Percentiles rank a stretch among this genome's conserved stretches.
Evolutionary conservation across 257 asterid species (phyloP).

Genomic region (Capsicum rhomboideum): DNA sequence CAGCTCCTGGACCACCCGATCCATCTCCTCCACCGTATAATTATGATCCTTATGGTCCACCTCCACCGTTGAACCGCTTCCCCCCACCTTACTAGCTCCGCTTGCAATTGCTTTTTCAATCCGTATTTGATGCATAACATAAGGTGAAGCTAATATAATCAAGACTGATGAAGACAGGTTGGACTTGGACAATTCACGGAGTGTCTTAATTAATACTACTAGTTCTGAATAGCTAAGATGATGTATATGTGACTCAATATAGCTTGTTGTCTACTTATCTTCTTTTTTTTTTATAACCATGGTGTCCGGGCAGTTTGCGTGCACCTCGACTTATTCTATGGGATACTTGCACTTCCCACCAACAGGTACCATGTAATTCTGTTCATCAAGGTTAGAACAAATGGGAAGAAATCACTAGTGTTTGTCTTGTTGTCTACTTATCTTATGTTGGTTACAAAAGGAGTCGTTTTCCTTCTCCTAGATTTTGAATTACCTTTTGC

Average conservation of each 20-base stretch:
- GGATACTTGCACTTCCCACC: too few relatives aligned
- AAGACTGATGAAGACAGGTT: neutral
- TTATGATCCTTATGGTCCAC: neutral
- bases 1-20: neutral
- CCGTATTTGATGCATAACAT: neutral
- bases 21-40: neutral
- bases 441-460: neutral
- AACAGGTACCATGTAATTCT: too few relatives aligned
- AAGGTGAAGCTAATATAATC: neutral
- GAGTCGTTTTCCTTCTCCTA: neutral
- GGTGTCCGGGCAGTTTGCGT: too few relatives aligned
- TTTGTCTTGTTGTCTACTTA: neutral
- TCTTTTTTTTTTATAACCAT: too few relatives aligned
- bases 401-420: too few relatives aligned
- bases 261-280: neutral
- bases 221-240: neutral
- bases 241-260: neutral
- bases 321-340: too few relatives aligned
- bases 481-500: neutral
- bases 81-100: constrained; percentile 8
- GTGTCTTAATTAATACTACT: neutral
- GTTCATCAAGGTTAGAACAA: too few relatives aligned
- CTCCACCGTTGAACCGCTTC: neutral
- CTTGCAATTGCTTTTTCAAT: neutral
- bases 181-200: neutral